Conservation (phyloP, 371 early-diverging fungal genomes). For the Haplosporangium sp. region DNA sequence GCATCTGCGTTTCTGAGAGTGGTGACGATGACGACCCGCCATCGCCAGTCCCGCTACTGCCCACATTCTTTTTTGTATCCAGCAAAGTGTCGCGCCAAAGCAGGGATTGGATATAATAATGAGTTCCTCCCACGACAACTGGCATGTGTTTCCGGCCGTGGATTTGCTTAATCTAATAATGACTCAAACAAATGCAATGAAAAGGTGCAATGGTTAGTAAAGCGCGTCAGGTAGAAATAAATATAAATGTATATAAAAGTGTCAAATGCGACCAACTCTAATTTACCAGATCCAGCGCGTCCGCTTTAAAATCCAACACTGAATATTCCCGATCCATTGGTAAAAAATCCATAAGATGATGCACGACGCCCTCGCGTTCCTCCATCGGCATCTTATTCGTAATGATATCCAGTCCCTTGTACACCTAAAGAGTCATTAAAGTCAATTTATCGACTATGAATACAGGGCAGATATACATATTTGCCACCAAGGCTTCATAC, state of each 20-base stretch:
- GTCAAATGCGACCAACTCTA: background rate
- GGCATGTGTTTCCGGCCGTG: conserved; percentile 76
- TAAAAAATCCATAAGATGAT: conserved; percentile 90
- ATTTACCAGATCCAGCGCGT: conserved; percentile 75
- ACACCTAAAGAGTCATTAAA: conserved; percentile 67
- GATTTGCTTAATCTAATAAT: conserved; percentile 77
- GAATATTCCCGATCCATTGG: conserved; percentile 83
- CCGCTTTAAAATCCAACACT: conserved; percentile 85
- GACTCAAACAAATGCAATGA: background rate
- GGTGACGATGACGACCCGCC: background rate
- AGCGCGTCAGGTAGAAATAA: background rate
- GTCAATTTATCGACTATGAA: background rate
- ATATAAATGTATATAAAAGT: no score
- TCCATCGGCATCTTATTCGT: conserved; percentile 91
- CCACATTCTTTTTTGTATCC: conserved; percentile 49
- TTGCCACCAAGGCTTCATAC: background rate
- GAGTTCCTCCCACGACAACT: conserved; percentile 95
- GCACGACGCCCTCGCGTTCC: conserved; percentile 79
- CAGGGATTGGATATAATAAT: conserved; percentile 93
- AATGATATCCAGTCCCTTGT: conserved; percentile 88
- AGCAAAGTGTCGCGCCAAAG: conserved; percentile 83
- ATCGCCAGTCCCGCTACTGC: background rate
- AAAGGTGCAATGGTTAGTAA: background rate
- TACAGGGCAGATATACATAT: background rate
- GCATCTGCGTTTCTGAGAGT: conserved; percentile 17